Percentiles rank a stretch among this genome's conserved stretches.
Conservation (phyloP, 2,329 filamentous ascomycete genomes). For the Trichoderma cornu-damae region DNA sequence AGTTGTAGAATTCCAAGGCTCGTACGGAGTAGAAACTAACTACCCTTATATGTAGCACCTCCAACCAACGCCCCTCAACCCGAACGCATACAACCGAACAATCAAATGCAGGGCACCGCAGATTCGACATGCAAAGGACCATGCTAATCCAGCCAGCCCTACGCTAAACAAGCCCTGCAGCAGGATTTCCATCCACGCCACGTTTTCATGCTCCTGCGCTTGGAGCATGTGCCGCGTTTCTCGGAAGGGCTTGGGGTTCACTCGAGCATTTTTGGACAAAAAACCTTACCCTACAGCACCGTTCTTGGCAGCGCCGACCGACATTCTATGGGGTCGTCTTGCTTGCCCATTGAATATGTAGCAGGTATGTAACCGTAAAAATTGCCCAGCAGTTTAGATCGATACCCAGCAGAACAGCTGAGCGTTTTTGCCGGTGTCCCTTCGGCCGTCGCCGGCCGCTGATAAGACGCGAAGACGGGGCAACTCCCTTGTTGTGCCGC, state of each 20-base stretch:
- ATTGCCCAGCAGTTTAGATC: no score
- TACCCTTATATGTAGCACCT: background rate
- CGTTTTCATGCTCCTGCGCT: background rate
- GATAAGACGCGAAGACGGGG: constrained; percentile 5
- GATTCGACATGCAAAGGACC: background rate
- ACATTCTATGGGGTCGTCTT: no score
- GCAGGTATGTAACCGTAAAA: no score
- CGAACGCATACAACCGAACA: background rate
- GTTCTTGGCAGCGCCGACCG: no score
- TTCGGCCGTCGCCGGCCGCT: constrained; percentile 14
- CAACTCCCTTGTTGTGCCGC: background rate
- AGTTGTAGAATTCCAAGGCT: background rate
- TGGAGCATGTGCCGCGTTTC: background rate
- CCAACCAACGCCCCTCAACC: background rate
- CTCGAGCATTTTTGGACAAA: no score
- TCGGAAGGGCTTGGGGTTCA: background rate
- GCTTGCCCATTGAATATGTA: no score
- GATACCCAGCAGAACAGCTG: background rate
- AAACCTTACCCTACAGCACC: no score
- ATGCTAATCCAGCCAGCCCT: background rate
- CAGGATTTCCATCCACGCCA: background rate
- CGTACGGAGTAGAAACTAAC: background rate
- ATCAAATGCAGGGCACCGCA: background rate
- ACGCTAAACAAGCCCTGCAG: background rate
- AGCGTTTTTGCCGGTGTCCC: background rate